These are phyloP conservation scores for Solanum ossicruentum DNA, from an alignment of 257 asterid species.

Conservation along the genomic window DNA sequence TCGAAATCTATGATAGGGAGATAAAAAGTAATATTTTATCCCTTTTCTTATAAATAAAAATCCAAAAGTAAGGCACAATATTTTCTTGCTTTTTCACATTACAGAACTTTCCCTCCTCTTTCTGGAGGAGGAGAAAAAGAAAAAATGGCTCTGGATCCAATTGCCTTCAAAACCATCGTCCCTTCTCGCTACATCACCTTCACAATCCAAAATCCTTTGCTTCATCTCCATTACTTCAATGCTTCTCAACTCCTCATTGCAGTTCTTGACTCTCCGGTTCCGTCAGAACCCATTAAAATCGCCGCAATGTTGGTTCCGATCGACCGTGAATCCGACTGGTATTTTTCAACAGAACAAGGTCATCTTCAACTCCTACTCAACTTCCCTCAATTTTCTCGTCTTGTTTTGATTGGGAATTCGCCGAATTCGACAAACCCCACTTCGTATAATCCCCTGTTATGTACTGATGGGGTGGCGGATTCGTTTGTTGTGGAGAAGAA, in stretches of 20 bases:
- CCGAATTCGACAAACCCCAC: conserved; percentile 13
- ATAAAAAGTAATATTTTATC: no score
- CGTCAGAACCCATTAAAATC: conserved; percentile 4
- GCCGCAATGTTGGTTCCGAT: conserved; percentile 74
- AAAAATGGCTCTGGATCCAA: conserved; percentile 33
- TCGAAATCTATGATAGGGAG: no score
- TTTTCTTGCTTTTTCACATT: neutral
- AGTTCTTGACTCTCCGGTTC: conserved; percentile 57
- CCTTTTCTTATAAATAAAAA: no score
- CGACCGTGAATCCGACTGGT: conserved; percentile 83
- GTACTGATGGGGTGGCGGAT: neutral
- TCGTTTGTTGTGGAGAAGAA: conserved; percentile 12
- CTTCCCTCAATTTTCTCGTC: conserved; percentile 54
- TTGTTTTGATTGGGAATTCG: conserved; percentile 37
- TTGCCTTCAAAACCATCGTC: conserved; percentile 37
- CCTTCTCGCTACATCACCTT: conserved; percentile 70
- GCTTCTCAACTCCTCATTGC: conserved; percentile 38
- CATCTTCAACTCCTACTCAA: conserved; percentile 72
- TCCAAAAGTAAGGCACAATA: neutral
- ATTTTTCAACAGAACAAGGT: conserved; percentile 65
- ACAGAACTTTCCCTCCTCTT: neutral
- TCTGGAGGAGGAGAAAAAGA: neutral
- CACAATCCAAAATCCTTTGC: conserved; percentile 36
- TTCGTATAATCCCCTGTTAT: conserved; percentile 9
- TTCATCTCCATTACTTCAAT: conserved; percentile 13